phyloP scores from a whole-genome alignment of 2,329 filamentous ascomycete genomes.

The Emergomyces africanus region DNA sequence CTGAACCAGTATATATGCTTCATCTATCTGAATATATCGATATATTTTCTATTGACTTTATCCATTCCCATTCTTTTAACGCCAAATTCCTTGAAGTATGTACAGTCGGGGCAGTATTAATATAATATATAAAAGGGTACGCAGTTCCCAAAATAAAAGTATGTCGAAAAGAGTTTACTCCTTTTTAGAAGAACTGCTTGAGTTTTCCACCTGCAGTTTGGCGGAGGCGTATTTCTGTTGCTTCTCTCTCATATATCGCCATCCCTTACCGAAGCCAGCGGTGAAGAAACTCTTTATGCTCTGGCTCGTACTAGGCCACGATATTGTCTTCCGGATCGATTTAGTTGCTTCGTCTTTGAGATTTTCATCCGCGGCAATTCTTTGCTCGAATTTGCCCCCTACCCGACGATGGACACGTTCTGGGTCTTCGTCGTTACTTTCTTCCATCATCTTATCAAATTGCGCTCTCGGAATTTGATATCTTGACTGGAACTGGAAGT shows the following conservation, averaged over 20 bases:
- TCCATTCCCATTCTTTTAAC: slow-evolving; percentile 1
- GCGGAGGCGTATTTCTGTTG: slow-evolving; percentile 45
- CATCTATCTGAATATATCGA: neutral
- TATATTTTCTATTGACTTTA: neutral
- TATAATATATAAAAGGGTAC: neutral
- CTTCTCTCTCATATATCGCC: slow-evolving; percentile 76
- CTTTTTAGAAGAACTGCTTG: slow-evolving; percentile 1
- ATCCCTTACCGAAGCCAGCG: slow-evolving; percentile 55
- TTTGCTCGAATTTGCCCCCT: slow-evolving; percentile 72
- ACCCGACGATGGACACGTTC: slow-evolving; percentile 57
- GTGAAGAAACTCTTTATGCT: slow-evolving; percentile 75
- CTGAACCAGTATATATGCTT: neutral
- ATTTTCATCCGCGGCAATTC: slow-evolving; percentile 61
- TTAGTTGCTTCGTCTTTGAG: slow-evolving; percentile 58
- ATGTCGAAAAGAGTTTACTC: neutral
- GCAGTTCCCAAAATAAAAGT: neutral
- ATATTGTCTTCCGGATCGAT: slow-evolving; percentile 76
- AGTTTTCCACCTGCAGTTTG: slow-evolving; percentile 9
- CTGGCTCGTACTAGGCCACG: slow-evolving; percentile 84
- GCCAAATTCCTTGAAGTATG: neutral
- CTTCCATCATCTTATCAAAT: slow-evolving; percentile 73
- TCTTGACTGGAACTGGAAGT: slow-evolving; percentile 89
- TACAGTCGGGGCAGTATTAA: neutral
- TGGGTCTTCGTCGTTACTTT: slow-evolving; percentile 53
- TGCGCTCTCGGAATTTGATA: slow-evolving; percentile 73